A percentile compares a stretch with the other conserved stretches of the same genome.
Conservation (phyloP, 148 eudicot species). For the Rhododendron kiyosumense region DNA sequence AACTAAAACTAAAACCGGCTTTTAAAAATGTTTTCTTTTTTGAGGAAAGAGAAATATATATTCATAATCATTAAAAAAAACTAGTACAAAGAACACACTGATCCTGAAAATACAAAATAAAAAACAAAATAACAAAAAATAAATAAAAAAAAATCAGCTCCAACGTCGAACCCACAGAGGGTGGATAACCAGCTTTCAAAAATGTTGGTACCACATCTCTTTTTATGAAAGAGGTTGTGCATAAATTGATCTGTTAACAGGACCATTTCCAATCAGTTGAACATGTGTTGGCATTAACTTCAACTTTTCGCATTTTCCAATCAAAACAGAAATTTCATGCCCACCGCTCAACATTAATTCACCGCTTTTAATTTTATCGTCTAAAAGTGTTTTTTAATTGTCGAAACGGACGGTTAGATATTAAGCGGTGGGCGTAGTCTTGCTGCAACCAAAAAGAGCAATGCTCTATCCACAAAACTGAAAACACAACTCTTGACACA, state of each 20-base stretch:
- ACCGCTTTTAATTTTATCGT: too few species aligned
- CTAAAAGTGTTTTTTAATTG: too few species aligned
- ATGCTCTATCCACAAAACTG: background rate
- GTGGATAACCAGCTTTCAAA: background rate
- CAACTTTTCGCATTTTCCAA: background rate
- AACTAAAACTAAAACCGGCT: background rate
- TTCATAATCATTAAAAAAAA: background rate
- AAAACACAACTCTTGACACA: too few species aligned
- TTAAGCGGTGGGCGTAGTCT: too few species aligned
- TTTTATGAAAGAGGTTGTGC: background rate
- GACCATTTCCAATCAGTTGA: background rate
- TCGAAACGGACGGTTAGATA: too few species aligned
- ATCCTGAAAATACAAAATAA: too few species aligned
- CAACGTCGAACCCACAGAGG: background rate
- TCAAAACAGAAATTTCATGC: background rate
- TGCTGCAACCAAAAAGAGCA: too few species aligned
- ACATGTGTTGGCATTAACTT: constrained; percentile 6
- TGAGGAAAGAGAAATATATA: background rate
- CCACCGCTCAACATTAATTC: too few species aligned
- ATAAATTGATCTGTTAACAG: background rate
- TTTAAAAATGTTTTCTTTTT: background rate
- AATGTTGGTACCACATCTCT: background rate
- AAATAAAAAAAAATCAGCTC: background rate
- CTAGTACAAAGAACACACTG: background rate
- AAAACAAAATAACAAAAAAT: background rate